These are phyloP conservation scores for Actinidia arguta DNA, from an alignment of 179 eudicot genomes.

Conservation along the genomic window DNA sequence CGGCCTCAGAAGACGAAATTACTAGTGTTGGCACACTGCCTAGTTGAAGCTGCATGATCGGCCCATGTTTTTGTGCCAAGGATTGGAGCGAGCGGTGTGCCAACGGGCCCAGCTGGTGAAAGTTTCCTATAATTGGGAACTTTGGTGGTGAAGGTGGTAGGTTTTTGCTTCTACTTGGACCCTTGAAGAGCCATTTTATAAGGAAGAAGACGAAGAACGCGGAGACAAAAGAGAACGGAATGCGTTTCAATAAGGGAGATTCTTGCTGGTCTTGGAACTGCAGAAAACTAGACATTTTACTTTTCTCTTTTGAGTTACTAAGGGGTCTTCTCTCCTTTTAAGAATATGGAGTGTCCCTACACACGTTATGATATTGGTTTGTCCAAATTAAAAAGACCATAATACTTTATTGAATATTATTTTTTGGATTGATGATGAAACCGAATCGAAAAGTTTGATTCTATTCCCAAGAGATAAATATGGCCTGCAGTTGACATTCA, in stretches of 20 bases:
- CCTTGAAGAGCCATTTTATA: neutral
- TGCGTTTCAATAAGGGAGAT: neutral
- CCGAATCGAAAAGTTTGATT: too few relatives aligned
- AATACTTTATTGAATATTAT: too few relatives aligned
- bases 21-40: neutral
- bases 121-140: conserved; percentile 1
- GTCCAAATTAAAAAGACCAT: too few relatives aligned
- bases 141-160: conserved; percentile 11
- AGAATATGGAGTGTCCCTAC: too few relatives aligned
- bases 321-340: too few relatives aligned
- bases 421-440: too few relatives aligned
- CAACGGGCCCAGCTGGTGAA: neutral
- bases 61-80: neutral
- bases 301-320: too few relatives aligned
- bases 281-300: too few relatives aligned
- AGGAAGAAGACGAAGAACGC: neutral
- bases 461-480: too few relatives aligned
- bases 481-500: too few relatives aligned
- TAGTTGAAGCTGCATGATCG: neutral
- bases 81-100: neutral
- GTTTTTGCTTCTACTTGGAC: neutral
- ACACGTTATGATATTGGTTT: too few relatives aligned
- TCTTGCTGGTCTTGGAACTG: neutral
- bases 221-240: neutral
- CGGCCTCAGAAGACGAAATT: neutral